These are phyloP conservation scores for Blastocystis sp. DNA, from an alignment of 352 stramenopile species.

Conservation along the genomic window DNA sequence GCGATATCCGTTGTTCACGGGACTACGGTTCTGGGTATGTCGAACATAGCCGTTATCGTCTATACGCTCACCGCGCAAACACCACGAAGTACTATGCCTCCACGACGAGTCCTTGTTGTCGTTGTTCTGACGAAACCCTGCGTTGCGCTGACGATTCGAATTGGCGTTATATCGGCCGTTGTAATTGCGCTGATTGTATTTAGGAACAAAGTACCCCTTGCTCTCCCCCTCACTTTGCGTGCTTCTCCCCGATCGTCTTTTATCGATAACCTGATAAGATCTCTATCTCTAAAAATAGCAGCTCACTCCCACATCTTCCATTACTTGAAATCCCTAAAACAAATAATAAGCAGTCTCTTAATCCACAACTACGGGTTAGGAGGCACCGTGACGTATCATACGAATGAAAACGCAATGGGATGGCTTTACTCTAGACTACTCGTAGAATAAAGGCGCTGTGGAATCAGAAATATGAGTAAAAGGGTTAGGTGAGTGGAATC, in stretches of 20 bases:
- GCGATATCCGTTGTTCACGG: background rate
- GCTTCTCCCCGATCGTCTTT: background rate
- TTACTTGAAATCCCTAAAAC: slow-evolving; percentile 79
- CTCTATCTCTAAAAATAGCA: background rate
- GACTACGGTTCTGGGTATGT: background rate
- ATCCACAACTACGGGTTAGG: background rate
- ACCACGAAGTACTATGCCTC: slow-evolving; percentile 12
- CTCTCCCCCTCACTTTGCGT: background rate
- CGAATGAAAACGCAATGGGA: background rate
- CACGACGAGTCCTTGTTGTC: background rate
- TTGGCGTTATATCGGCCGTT: slow-evolving; percentile 40
- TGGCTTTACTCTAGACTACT: background rate
- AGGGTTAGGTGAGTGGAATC: too few relatives aligned
- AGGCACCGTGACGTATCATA: background rate
- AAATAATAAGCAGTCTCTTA: slow-evolving; percentile 38
- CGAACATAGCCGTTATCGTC: slow-evolving; percentile 7
- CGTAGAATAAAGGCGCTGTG: background rate
- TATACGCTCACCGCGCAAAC: background rate
- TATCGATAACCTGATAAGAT: slow-evolving; percentile 9
- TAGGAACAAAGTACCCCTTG: slow-evolving; percentile 11
- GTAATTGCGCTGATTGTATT: slow-evolving; percentile 29
- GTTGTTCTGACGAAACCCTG: background rate
- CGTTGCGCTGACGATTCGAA: slow-evolving; percentile 37
- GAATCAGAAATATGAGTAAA: background rate
- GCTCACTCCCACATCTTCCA: background rate